Conservation (phyloP, 768 basidiomycete genomes). For the Dioszegia hungarica region DNA sequence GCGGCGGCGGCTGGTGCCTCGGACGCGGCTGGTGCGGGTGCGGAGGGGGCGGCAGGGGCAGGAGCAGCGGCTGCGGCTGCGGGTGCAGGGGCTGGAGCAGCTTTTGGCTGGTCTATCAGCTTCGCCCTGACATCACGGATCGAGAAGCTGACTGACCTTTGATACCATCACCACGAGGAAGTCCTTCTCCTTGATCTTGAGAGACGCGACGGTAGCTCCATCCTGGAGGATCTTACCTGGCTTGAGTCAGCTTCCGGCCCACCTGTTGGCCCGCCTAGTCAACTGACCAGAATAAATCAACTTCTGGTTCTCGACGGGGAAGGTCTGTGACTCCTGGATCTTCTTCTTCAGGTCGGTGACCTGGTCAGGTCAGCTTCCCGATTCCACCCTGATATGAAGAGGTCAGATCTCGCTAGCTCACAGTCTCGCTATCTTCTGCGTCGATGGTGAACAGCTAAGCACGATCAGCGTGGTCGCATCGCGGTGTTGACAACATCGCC, state of each 20-base stretch:
- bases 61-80: constrained; percentile 45
- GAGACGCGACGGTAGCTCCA: constrained; percentile 77
- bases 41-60: constrained; percentile 37
- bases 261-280: neutral
- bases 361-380: constrained; percentile 29
- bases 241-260: neutral
- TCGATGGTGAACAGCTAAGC: constrained; percentile 80
- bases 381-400: too few relatives aligned
- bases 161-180: constrained; percentile 99
- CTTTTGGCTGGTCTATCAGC: constrained; percentile 13
- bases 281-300: constrained; percentile 83
- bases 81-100: constrained; percentile 42
- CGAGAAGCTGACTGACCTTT: constrained; percentile 61
- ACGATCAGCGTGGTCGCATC: neutral
- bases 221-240: constrained; percentile 87
- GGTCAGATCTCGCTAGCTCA: too few relatives aligned
- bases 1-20: constrained; percentile 45
- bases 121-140: constrained; percentile 15
- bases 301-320: constrained; percentile 73
- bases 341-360: constrained; percentile 73
- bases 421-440: constrained; percentile 67
- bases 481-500: neutral
- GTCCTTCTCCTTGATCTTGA: constrained; percentile 95
- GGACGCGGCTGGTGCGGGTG: constrained; percentile 42
- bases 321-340: constrained; percentile 71